Evolutionary conservation across 2,329 filamentous ascomycete genomes (phyloP).

Genomic region (Fusarium graminum): DNA sequence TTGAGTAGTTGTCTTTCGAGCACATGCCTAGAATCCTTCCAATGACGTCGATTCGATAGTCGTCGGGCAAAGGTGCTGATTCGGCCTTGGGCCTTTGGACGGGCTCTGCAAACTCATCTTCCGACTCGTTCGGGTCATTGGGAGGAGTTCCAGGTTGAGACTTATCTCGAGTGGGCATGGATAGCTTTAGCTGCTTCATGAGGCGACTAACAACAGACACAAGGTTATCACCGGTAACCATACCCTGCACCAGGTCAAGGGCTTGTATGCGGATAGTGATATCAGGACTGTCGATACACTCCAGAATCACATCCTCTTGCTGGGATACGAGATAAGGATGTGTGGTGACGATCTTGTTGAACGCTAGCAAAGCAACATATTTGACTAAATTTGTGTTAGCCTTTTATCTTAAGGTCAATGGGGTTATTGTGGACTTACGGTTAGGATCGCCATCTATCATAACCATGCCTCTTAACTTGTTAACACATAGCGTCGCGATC

Average conservation of each 20-base stretch:
- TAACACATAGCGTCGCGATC: constrained; percentile 91
- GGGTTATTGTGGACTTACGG: constrained; percentile 66
- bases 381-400: constrained; percentile 72
- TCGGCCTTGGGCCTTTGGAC: constrained; percentile 52
- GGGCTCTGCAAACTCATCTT: constrained; percentile 60
- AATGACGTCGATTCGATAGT: constrained; percentile 88
- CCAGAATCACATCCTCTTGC: constrained; percentile 95
- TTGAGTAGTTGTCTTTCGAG: constrained; percentile 86
- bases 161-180: constrained; percentile 65
- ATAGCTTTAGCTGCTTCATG: constrained; percentile 84
- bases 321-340: constrained; percentile 90
- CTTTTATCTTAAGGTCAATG: background rate
- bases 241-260: constrained; percentile 89
- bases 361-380: constrained; percentile 95
- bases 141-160: constrained; percentile 60
- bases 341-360: constrained; percentile 92
- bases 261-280: constrained; percentile 96
- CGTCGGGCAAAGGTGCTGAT: constrained; percentile 78
- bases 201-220: constrained; percentile 86
- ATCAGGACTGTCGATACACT: constrained; percentile 95
- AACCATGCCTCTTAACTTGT: constrained; percentile 93
- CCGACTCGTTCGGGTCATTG: constrained; percentile 61
- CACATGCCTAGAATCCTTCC: constrained; percentile 89
- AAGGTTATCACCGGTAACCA: constrained; percentile 91
- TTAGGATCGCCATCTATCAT: constrained; percentile 95